Conservation (phyloP, 2,329 filamentous ascomycete species). For the Westerdykella ornata region DNA sequence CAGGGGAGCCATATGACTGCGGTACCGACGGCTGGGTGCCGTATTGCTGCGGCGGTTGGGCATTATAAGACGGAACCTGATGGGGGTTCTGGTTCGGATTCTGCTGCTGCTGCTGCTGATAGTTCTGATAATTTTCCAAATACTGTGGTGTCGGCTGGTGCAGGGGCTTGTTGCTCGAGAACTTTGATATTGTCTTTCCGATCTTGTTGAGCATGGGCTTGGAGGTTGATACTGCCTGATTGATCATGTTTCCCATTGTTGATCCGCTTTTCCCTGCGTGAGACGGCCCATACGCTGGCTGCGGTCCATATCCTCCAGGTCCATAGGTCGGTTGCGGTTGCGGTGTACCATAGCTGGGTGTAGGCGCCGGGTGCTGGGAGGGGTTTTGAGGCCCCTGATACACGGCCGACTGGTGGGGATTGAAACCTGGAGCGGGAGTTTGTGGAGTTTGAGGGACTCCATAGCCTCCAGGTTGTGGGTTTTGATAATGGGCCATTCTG, state of each 20-base stretch:
- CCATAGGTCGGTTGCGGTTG: conserved; percentile 1
- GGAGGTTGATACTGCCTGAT: conserved; percentile 32
- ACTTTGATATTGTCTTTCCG: conserved; percentile 31
- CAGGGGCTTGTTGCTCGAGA: conserved; percentile 21
- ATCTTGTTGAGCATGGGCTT: conserved; percentile 35
- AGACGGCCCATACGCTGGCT: conserved; percentile 1
- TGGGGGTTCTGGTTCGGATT: conserved; percentile 13
- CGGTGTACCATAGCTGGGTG: conserved; percentile 12
- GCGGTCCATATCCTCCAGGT: conserved; percentile 1
- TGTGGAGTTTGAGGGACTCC: no score
- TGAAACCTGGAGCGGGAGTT: conserved; percentile 12
- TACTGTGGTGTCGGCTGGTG: conserved; percentile 21
- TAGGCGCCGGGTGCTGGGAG: conserved; percentile 13
- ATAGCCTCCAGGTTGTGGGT: no score
- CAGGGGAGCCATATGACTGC: conserved; percentile 14
- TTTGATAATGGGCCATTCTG: conserved; percentile 22
- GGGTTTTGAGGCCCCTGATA: conserved; percentile 9
- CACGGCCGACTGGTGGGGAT: conserved; percentile 18
- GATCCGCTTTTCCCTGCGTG: conserved; percentile 16
- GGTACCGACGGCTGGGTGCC: conserved; percentile 11
- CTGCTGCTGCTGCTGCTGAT: conserved; percentile 24
- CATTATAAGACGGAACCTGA: conserved; percentile 3
- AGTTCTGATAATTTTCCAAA: conserved; percentile 27
- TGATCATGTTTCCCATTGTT: conserved; percentile 27
- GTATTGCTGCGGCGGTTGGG: conserved; percentile 10